These are phyloP conservation scores for Verbascum thapsus DNA, from an alignment of 257 asterid species.

Conservation along the genomic window DNA sequence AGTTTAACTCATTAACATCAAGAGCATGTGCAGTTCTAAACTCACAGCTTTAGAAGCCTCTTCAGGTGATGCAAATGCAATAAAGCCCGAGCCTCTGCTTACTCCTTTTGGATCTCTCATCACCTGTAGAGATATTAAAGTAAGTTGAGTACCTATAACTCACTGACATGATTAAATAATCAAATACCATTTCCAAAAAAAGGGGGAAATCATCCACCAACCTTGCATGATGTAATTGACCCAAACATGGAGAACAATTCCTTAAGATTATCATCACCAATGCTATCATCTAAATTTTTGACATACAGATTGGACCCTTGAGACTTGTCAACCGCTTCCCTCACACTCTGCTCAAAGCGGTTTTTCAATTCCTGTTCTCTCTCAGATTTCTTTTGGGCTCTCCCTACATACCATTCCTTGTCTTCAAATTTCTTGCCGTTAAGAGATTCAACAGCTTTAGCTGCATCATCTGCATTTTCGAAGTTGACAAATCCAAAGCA, in stretches of 20 bases:
- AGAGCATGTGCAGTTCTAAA: background rate
- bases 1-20: background rate
- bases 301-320: constrained; percentile 44
- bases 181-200: background rate
- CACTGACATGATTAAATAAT: no score
- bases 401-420: constrained; percentile 61
- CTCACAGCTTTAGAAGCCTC: constrained; percentile 56
- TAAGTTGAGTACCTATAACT: background rate
- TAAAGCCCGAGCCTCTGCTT: constrained; percentile 70
- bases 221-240: constrained; percentile 66
- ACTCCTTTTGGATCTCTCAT: constrained; percentile 53
- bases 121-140: constrained; percentile 40
- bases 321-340: constrained; percentile 47
- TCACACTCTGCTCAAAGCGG: constrained; percentile 41
- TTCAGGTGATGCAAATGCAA: constrained; percentile 54
- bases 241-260: constrained; percentile 66
- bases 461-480: constrained; percentile 60
- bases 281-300: constrained; percentile 52
- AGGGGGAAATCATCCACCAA: constrained; percentile 8
- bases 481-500: constrained; percentile 74
- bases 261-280: constrained; percentile 55
- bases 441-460: constrained; percentile 48
- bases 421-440: constrained; percentile 46
- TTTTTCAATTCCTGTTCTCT: constrained; percentile 50
- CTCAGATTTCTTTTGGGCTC: constrained; percentile 60